Conservation (phyloP, 2,329 filamentous ascomycete genomes). For the Colletotrichum falcatum region DNA sequence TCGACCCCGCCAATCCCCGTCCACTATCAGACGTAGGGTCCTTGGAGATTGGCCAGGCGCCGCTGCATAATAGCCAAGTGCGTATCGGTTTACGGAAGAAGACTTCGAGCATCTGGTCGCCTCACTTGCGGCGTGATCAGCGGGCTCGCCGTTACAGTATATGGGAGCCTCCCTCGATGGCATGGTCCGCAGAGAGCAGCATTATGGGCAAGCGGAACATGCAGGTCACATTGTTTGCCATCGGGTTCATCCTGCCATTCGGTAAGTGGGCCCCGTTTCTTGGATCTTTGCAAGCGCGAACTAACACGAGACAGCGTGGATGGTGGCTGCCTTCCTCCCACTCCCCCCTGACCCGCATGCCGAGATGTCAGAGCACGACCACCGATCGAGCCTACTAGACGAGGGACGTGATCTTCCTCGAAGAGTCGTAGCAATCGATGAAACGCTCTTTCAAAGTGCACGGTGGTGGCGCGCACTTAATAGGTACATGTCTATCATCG, state of each 20-base stretch:
- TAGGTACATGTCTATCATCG: conserved; percentile 68
- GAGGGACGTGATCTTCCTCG: conserved; percentile 51
- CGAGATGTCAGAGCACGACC: conserved; percentile 63
- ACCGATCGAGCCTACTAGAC: conserved; percentile 55
- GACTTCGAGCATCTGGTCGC: conserved; percentile 76
- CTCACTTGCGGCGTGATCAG: conserved; percentile 75
- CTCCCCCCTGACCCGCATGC: conserved; percentile 69
- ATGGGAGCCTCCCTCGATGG: conserved; percentile 80
- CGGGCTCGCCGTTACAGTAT: conserved; percentile 69
- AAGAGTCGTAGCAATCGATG: conserved; percentile 53
- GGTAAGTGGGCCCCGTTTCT: conserved; percentile 58
- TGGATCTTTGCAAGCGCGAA: conserved; percentile 36
- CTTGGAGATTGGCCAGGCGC: conserved; percentile 57
- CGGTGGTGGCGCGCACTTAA: conserved; percentile 72
- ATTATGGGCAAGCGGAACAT: conserved; percentile 75
- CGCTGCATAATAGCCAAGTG: conserved; percentile 44
- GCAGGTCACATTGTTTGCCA: conserved; percentile 79
- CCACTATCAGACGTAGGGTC: conserved; percentile 51
- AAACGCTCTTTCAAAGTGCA: conserved; percentile 63
- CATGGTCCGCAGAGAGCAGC: conserved; percentile 71
- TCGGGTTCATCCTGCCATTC: conserved; percentile 83
- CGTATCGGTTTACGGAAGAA: conserved; percentile 57
- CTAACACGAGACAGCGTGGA: conserved; percentile 71
- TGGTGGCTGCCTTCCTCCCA: conserved; percentile 80
- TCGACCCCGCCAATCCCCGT: conserved; percentile 45